Conservation (phyloP, 176 grass and related monocot species). For the Carex parvula region DNA sequence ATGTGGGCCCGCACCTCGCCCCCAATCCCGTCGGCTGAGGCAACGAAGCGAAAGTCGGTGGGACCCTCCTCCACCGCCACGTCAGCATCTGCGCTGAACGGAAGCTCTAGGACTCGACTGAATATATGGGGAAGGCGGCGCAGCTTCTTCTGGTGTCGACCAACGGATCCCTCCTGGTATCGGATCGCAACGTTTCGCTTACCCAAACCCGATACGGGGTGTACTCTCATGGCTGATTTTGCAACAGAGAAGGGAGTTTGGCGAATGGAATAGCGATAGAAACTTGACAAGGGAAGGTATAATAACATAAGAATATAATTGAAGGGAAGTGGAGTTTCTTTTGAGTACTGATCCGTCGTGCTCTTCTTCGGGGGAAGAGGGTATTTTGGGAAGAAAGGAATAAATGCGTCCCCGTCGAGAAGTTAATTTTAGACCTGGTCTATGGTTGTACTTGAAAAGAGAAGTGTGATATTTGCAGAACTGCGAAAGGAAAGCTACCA, state of each 20-base stretch:
- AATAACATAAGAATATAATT: not conserved
- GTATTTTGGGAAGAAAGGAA: conserved; percentile 29
- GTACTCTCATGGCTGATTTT: conserved; percentile 39
- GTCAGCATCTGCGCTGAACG: conserved; percentile 80
- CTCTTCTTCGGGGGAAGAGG: not conserved
- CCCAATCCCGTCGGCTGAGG: conserved; percentile 38
- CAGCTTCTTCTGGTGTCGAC: conserved; percentile 68
- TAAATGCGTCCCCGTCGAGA: not conserved
- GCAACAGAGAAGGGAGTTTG: not conserved
- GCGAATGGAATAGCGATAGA: not conserved
- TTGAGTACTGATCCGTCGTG: not conserved
- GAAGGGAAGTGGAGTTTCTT: not conserved
- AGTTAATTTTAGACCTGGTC: not conserved
- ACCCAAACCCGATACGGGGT: conserved; percentile 32
- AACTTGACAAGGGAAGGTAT: not conserved
- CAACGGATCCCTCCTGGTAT: conserved; percentile 1
- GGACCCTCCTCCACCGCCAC: conserved; percentile 72
- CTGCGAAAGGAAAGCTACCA: not conserved
- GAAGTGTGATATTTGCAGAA: too few relatives aligned
- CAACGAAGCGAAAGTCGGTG: conserved; percentile 73
- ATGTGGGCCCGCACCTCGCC: conserved; percentile 54
- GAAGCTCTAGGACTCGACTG: conserved; percentile 89
- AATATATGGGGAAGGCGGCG: conserved; percentile 94
- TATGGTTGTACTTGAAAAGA: not conserved
- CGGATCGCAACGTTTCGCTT: conserved; percentile 44